A percentile compares a stretch with the other conserved stretches of the same genome.
Conservation (phyloP, 371 early-diverging fungal species). For the Mucor sp. region DNA sequence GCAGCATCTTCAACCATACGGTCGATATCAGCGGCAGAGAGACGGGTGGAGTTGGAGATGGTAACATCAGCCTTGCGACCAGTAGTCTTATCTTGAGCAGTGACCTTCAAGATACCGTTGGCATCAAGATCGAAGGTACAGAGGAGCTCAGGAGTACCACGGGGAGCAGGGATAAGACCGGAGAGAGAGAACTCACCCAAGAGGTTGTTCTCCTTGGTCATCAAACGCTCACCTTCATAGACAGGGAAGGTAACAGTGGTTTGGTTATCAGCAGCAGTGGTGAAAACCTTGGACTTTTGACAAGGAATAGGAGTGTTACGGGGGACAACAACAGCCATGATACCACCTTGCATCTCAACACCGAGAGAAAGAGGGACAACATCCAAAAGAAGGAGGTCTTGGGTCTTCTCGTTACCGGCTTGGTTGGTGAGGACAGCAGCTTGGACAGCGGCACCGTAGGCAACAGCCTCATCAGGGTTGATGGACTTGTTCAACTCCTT, state of each 20-base stretch:
- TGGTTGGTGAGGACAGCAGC: slow-evolving; percentile 81
- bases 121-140: slow-evolving; percentile 95
- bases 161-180: slow-evolving; percentile 88
- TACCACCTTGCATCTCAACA: slow-evolving; percentile 93
- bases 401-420: slow-evolving; percentile 62
- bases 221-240: slow-evolving; percentile 91
- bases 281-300: slow-evolving; percentile 89
- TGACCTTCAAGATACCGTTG: slow-evolving; percentile 94
- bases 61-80: slow-evolving; percentile 88
- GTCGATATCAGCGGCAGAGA: slow-evolving; percentile 89
- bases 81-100: slow-evolving; percentile 91
- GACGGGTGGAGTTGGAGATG: slow-evolving; percentile 91
- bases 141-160: slow-evolving; percentile 90
- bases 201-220: slow-evolving; percentile 93
- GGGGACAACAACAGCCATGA: slow-evolving; percentile 76
- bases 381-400: slow-evolving; percentile 82
- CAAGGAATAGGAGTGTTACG: slow-evolving; percentile 93
- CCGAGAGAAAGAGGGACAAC: slow-evolving; percentile 90
- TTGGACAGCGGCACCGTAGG: slow-evolving; percentile 96
- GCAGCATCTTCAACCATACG: slow-evolving; percentile 91
- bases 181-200: slow-evolving; percentile 91
- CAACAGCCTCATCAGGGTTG: slow-evolving; percentile 96
- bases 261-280: slow-evolving; percentile 95
- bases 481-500: slow-evolving; percentile 85
- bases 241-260: slow-evolving; percentile 91